These are phyloP conservation scores for Vanrija sp. DNA, from an alignment of 1,284 basidiomycete species.

Conservation along the genomic window DNA sequence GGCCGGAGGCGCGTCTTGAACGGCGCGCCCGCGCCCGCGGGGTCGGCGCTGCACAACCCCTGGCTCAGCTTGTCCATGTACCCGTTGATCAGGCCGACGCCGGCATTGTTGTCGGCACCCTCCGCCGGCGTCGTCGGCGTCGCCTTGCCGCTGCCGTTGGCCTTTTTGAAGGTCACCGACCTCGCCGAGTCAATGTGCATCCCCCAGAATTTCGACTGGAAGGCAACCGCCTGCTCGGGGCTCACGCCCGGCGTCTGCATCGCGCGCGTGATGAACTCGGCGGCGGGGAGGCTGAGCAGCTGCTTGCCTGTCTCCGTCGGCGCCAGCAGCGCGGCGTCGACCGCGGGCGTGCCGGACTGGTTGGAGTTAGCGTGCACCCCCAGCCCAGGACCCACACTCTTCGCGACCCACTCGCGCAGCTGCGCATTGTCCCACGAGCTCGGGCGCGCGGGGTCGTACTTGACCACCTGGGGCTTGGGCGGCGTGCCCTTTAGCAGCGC, in stretches of 20 bases:
- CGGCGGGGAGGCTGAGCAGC: neutral
- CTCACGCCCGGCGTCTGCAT: neutral
- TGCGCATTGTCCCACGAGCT: neutral
- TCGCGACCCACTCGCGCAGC: neutral
- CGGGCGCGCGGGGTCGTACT: neutral
- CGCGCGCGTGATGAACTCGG: neutral
- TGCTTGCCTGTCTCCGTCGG: neutral
- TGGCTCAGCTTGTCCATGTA: neutral
- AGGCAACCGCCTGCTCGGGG: neutral
- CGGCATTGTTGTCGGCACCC: no score
- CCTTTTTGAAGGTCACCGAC: neutral
- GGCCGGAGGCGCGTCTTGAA: neutral
- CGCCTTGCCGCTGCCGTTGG: neutral
- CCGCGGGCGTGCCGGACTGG: neutral
- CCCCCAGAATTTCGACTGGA: neutral
- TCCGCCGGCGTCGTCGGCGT: neutral
- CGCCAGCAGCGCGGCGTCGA: neutral
- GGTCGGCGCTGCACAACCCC: neutral
- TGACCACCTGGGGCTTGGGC: neutral
- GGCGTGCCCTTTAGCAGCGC: neutral
- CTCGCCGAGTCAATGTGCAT: conserved; percentile 1
- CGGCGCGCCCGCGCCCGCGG: neutral
- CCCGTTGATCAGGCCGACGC: neutral
- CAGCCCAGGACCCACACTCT: neutral
- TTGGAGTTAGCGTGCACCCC: no score